Evolutionary conservation across 139 green algal species (phyloP), one percentile per base, ranked within the genome.

Genomic region (Coccomyxa sp.): DNA sequence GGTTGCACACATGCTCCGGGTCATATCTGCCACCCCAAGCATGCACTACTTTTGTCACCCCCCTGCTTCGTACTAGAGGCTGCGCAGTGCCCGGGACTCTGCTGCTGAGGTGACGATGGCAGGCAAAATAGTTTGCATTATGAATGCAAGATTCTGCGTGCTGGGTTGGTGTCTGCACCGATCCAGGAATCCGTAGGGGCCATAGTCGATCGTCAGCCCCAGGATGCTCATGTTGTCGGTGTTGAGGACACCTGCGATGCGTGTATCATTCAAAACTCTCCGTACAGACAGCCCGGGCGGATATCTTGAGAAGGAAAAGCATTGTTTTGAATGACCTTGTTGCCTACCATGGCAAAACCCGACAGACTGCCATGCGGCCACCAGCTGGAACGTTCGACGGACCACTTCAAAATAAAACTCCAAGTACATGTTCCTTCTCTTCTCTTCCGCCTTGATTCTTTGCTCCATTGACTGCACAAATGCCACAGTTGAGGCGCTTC

Each of bases 221-320:
- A 93, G 85, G 10, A 97, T 92, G 88, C 84, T 92, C 94, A 98
- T 98, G 96, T 99, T 99, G 92, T 99, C 96, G 0, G 97, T 99
- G 89, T 99, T 99, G 71, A 99, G 92, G 82, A 99, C 96, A 18
- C 93, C 89, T 80, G 71, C 7, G 38, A 51, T 3, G 38, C 71
- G 9, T 38, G 71, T 12, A 3, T 12, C 71, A 3, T 1, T 77
- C 27, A n/a, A 25, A 77, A 45, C 10, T 3, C 71, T 77, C 71
- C 10, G 71, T 38, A 77, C 14, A 32, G 27, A 32, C 9, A 10
- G 1, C 27, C 27, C 0, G 71, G 23, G 1, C 23, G n/a, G 27
- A 77, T 25, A 77, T 77, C 71, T 38, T 77, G n/a, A 18, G 14
- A 30, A 38, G 3, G 71, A 12, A 9, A 30, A 77, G 0, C 71